These are phyloP conservation scores for Stereum hirsutum DNA, from an alignment of 1,284 basidiomycete genomes.

Conservation along the genomic window DNA sequence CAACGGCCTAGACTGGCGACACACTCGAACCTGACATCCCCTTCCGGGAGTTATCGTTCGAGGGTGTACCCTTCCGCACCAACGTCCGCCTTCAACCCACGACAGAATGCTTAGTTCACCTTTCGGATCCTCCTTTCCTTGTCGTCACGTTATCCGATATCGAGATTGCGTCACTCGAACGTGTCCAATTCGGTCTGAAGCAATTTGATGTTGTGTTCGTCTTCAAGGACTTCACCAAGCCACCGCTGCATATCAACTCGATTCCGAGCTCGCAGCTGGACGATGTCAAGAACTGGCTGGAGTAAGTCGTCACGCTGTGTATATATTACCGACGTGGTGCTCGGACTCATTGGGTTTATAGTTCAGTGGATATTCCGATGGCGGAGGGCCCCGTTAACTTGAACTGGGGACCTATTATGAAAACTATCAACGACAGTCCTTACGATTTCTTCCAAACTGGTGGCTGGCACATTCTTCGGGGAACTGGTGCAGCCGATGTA, in stretches of 20 bases:
- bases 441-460: conserved; percentile 95
- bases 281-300: conserved; percentile 97
- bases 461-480: conserved; percentile 91
- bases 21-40: conserved; percentile 92
- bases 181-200: conserved; percentile 94
- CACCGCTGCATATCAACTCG: conserved; percentile 91
- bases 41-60: conserved; percentile 95
- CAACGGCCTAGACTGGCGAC: conserved; percentile 54
- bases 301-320: conserved; percentile 49
- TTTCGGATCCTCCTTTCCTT: conserved; percentile 93
- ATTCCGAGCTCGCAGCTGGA: conserved; percentile 89
- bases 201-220: conserved; percentile 98
- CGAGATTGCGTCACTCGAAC: conserved; percentile 94
- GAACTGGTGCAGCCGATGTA: conserved; percentile 59
- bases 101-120: conserved; percentile 93
- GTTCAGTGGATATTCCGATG: conserved; percentile 93
- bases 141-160: conserved; percentile 94
- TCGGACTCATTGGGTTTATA: conserved; percentile 24
- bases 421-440: conserved; percentile 92
- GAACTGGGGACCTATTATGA: conserved; percentile 98
- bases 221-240: conserved; percentile 91
- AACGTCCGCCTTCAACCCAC: conserved; percentile 94
- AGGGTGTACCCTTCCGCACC: conserved; percentile 94
- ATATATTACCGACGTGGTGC: conserved; percentile 4
- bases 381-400: conserved; percentile 96